A percentile compares a stretch with the other conserved stretches of the same genome.
Evolutionary conservation across 257 asterid species (phyloP).

Genomic region (Scutellaria barbata): DNA sequence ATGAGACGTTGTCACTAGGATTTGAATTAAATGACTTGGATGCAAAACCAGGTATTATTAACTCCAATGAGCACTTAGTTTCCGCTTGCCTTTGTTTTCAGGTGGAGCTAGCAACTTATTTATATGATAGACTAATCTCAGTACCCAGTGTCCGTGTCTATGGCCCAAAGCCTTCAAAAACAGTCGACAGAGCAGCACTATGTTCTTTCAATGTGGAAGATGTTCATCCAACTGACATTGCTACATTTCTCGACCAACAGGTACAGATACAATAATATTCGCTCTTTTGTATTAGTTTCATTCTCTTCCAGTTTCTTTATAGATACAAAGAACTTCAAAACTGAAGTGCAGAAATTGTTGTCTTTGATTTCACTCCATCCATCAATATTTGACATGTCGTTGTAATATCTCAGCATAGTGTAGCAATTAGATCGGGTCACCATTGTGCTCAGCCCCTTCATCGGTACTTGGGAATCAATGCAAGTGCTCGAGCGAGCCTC

Average conservation of each 20-base stretch:
- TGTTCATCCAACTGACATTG: constrained; percentile 84
- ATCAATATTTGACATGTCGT: not conserved
- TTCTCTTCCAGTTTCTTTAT: not conserved
- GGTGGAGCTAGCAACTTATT: constrained; percentile 73
- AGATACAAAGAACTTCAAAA: not conserved
- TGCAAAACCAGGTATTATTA: constrained; percentile 7
- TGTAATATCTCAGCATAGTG: constrained; percentile 63
- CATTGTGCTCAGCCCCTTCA: constrained; percentile 98
- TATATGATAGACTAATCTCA: constrained; percentile 59
- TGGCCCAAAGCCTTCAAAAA: constrained; percentile 83
- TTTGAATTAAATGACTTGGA: constrained; percentile 15
- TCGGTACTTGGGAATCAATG: constrained; percentile 69
- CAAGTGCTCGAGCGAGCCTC: constrained; percentile 94
- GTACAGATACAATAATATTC: constrained; percentile 38
- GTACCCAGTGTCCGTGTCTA: constrained; percentile 69
- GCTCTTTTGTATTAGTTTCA: not conserved
- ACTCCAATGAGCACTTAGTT: constrained; percentile 4
- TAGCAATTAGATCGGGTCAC: constrained; percentile 93
- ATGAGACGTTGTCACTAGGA: not conserved
- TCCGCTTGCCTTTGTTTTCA: constrained; percentile 32
- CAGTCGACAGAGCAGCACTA: constrained; percentile 70
- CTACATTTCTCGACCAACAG: constrained; percentile 89
- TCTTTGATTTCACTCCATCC: too few relatives aligned
- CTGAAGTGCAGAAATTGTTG: too few relatives aligned
- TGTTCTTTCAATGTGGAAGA: constrained; percentile 89